Percentiles rank a stretch among this genome's conserved stretches.
These are phyloP conservation scores for Daedalea quercina DNA, from an alignment of 768 basidiomycete species.

Conservation along the genomic window DNA sequence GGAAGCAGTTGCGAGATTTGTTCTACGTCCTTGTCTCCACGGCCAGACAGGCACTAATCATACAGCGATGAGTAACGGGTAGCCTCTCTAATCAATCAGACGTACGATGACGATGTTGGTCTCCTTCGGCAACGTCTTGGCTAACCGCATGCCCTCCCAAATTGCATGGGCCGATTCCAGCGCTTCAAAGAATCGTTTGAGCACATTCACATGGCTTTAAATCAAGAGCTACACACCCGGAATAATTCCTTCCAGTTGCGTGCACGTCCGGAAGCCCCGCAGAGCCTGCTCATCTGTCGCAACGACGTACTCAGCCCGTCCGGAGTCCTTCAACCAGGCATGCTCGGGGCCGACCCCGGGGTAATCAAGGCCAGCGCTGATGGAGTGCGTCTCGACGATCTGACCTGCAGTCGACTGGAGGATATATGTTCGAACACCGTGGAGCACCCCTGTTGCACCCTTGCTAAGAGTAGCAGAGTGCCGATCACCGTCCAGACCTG, in stretches of 20 bases:
- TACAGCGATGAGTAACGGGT: slow-evolving; percentile 1
- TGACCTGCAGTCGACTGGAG: slow-evolving; percentile 86
- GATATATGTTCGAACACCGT: slow-evolving; percentile 94
- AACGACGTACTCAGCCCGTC: slow-evolving; percentile 86
- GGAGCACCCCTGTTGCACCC: slow-evolving; percentile 90
- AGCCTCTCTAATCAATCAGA: slow-evolving; percentile 11
- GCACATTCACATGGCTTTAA: slow-evolving; percentile 4
- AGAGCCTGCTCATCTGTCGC: slow-evolving; percentile 94
- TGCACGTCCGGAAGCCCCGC: slow-evolving; percentile 85
- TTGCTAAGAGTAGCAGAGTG: slow-evolving; percentile 93
- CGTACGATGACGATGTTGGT: slow-evolving; percentile 86
- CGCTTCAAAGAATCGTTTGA: slow-evolving; percentile 37
- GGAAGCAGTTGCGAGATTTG: slow-evolving; percentile 93
- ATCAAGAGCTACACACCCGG: slow-evolving; percentile 51
- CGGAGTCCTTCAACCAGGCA: slow-evolving; percentile 93
- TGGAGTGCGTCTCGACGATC: slow-evolving; percentile 95
- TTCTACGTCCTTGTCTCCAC: slow-evolving; percentile 97
- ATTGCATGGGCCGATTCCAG: slow-evolving; percentile 95
- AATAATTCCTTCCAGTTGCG: slow-evolving; percentile 95
- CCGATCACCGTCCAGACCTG: slow-evolving; percentile 74
- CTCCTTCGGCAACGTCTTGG: slow-evolving; percentile 79
- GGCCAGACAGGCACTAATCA: slow-evolving; percentile 80
- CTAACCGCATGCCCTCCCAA: slow-evolving; percentile 84
- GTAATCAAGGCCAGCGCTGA: slow-evolving; percentile 94
- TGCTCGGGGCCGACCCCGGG: slow-evolving; percentile 98